Base-by-base conservation (phyloP, 139 green algal species). In the Picochlorum sp. region DNA sequence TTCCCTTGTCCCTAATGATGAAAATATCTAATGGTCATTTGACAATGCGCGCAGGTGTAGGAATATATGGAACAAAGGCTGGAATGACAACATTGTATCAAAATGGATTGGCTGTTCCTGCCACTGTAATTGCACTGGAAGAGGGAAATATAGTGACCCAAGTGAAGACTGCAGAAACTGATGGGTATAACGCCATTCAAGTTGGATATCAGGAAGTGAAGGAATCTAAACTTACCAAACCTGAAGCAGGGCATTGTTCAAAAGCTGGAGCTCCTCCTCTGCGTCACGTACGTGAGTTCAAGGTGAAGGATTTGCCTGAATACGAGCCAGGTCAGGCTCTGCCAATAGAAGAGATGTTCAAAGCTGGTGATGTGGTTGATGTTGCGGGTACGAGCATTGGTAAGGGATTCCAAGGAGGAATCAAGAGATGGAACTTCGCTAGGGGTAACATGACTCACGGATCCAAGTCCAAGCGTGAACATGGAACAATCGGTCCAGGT, bases 381-480 rank as follows among this genome's bases (percentile, higher is more conserved):
- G 63, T 99, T 4, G 83, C 83, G 7, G 93, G 90, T 35, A 89
- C 65, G 4, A 88, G 68, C 49, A 88, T 96, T 47, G 93, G 88
- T 18, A 95, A 95, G 74, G 88, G 88, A 37, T 95, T 95, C 73
- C 84, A 93, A 59, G 89, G 89, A 57, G 77, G 76, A 47, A 95
- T 99, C 74, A 99, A 99, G 89, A 66, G 85, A n/a, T 90, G 82
- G 70, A 78, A 81, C 71, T 85, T 93, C 75, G 75, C 84, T n/a
- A 81, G 93, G 24, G 93, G 93, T 57, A 55, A 72, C 55, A 98
- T 98, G 93, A 91, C 90, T 33, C 93, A 99, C 84, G 93, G 93
- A 51, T 95, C 85, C 64, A 98, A 98, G 73, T 89, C 73, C 13
- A 84, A 99, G 77, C 80, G 93, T 64, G 63, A 96, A 78, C 91